phyloP scores from a whole-genome alignment of 164 flowering plant genomes.

The Stephania japonica region DNA sequence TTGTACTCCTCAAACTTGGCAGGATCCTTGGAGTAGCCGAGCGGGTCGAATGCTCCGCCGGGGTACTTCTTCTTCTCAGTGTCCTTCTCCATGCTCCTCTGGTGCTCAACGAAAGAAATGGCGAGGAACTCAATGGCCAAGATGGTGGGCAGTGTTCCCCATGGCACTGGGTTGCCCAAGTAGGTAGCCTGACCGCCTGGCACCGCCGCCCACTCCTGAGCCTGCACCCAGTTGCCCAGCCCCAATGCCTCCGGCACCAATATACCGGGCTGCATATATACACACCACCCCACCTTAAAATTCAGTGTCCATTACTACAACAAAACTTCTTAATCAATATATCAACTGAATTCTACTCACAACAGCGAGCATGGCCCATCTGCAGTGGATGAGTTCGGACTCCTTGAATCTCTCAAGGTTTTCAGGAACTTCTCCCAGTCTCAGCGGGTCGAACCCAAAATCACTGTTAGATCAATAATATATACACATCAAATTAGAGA shows the following conservation, averaged over 20 bases:
- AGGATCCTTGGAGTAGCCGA: conserved; percentile 98
- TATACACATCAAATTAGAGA: too few species aligned
- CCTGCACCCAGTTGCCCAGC: conserved; percentile 95
- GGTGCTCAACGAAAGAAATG: conserved; percentile 92
- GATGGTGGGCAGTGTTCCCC: conserved; percentile 95
- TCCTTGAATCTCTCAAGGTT: conserved; percentile 97
- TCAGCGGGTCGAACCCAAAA: conserved; percentile 94
- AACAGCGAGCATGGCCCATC: conserved; percentile 99
- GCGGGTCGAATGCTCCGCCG: conserved; percentile 94
- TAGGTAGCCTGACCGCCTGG: conserved; percentile 98
- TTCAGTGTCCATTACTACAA: too few species aligned
- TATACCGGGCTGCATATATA: conserved; percentile 76
- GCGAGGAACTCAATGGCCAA: conserved; percentile 78
- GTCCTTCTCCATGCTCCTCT: conserved; percentile 95
- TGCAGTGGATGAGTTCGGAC: conserved; percentile 91
- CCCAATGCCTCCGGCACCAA: conserved; percentile 95
- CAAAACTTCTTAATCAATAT: too few species aligned
- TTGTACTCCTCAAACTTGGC: conserved; percentile 74
- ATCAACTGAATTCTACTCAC: conserved; percentile 39
- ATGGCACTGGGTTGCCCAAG: conserved; percentile 93
- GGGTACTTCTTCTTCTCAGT: conserved; percentile 97
- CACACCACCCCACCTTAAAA: too few species aligned
- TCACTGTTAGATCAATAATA: conserved; percentile 50
- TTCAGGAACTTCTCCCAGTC: conserved; percentile 87
- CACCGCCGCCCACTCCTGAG: conserved; percentile 94